phyloP scores from a whole-genome alignment of 768 basidiomycete species.

The Suillus weaverae region DNA sequence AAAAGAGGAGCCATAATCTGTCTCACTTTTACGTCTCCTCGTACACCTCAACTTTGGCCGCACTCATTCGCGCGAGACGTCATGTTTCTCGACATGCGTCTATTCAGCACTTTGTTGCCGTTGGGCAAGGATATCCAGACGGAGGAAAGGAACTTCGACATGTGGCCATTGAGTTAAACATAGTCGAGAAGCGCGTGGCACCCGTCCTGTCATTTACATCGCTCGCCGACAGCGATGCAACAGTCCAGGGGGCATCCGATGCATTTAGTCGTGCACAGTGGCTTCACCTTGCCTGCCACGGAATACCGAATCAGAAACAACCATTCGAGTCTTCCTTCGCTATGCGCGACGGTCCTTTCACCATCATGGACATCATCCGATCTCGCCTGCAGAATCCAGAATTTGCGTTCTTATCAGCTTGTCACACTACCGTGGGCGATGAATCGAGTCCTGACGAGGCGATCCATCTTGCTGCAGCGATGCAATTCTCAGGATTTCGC shows the following conservation, averaged over 20 bases:
- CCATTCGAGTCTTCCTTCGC: slow-evolving; percentile 15
- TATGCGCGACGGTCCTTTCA: slow-evolving; percentile 1
- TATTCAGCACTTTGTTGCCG: background rate
- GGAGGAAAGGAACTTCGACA: background rate
- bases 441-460: slow-evolving; percentile 15
- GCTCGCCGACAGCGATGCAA: background rate
- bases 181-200: background rate
- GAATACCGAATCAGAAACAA: background rate
- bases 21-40: slow-evolving; percentile 10
- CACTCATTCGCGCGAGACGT: slow-evolving; percentile 13
- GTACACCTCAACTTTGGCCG: slow-evolving; percentile 11
- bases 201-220: background rate
- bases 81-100: background rate
- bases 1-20: background rate
- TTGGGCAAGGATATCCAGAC: slow-evolving; percentile 7
- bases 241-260: background rate
- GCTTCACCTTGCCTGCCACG: slow-evolving; percentile 25
- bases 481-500: slow-evolving; percentile 20
- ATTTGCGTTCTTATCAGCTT: slow-evolving; percentile 21
- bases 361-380: slow-evolving; percentile 5
- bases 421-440: slow-evolving; percentile 23
- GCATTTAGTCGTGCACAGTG: slow-evolving; percentile 7
- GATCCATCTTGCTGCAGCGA: slow-evolving; percentile 23
- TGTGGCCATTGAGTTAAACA: background rate
- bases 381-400: background rate